Percentiles rank a stretch among this genome's conserved stretches.
These are phyloP conservation scores for Clarireedia monteithiana DNA, from an alignment of 2,329 filamentous ascomycete species.

Conservation along the genomic window DNA sequence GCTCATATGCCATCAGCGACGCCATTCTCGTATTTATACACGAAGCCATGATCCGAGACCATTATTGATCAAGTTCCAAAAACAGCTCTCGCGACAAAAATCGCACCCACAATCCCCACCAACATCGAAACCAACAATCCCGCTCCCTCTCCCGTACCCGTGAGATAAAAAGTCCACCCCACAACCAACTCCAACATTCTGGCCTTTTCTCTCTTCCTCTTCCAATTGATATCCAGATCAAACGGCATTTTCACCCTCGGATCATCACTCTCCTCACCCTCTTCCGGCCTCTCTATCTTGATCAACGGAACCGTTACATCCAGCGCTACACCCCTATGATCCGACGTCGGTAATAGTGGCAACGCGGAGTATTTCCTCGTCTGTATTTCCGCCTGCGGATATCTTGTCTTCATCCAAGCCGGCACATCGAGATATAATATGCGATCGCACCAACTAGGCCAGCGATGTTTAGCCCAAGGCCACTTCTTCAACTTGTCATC, in stretches of 20 bases:
- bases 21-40: not conserved
- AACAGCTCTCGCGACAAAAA: conserved; percentile 21
- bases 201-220: conserved; percentile 42
- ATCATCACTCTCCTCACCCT: conserved; percentile 28
- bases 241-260: conserved; percentile 44
- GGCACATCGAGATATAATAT: conserved; percentile 68
- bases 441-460: conserved; percentile 90
- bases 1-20: too few species aligned
- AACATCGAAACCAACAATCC: conserved; percentile 23
- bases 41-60: not conserved
- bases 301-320: conserved; percentile 56
- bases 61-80: not conserved
- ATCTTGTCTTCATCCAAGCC: conserved; percentile 37
- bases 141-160: conserved; percentile 28
- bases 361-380: conserved; percentile 63
- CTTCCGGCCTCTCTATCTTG: conserved; percentile 11
- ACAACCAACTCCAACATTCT: conserved; percentile 51
- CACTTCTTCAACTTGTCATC: conserved; percentile 43
- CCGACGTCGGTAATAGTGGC: conserved; percentile 72
- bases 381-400: conserved; percentile 39
- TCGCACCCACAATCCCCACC: conserved; percentile 23
- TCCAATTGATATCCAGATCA: conserved; percentile 49
- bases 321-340: conserved; percentile 79
- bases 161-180: conserved; percentile 43
- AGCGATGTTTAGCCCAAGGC: conserved; percentile 74